These are phyloP conservation scores for Aspergillus novofumigatus DNA, from an alignment of 2,329 filamentous ascomycete genomes.

Conservation along the genomic window DNA sequence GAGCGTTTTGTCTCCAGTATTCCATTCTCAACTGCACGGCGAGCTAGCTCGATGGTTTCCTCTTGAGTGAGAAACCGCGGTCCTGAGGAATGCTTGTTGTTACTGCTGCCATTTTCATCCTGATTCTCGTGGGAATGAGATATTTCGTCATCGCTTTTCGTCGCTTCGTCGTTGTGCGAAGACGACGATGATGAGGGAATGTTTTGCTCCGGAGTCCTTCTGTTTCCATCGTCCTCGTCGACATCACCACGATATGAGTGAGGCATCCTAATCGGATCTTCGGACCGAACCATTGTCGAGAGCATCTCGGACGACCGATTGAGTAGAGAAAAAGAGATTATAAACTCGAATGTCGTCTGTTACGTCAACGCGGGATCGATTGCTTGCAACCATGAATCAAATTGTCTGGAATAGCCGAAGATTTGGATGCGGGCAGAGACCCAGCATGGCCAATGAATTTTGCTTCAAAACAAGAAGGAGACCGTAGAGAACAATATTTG, in stretches of 20 bases:
- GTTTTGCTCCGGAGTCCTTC: constrained; percentile 25
- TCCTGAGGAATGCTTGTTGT: constrained; percentile 19
- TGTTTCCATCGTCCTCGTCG: constrained; percentile 30
- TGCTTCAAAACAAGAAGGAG: constrained; percentile 1
- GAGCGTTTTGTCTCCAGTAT: constrained; percentile 46
- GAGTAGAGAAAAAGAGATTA: background rate
- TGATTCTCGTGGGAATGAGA: constrained; percentile 23
- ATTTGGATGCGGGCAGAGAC: constrained; percentile 9
- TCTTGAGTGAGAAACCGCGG: constrained; percentile 37
- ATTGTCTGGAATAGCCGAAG: constrained; percentile 10
- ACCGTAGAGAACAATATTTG: background rate
- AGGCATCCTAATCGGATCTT: constrained; percentile 34
- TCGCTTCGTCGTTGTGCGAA: constrained; percentile 24
- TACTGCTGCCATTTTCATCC: constrained; percentile 18
- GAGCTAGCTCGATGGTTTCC: constrained; percentile 44
- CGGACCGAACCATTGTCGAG: constrained; percentile 35
- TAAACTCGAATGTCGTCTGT: background rate
- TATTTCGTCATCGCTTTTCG: constrained; percentile 27
- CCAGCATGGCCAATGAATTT: constrained; percentile 19
- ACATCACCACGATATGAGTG: constrained; percentile 28
- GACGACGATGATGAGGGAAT: constrained; percentile 18
- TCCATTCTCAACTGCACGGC: constrained; percentile 44
- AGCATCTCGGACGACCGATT: constrained; percentile 19
- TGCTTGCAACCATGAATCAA: constrained; percentile 12
- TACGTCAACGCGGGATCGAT: background rate